Evolutionary conservation across 2,329 filamentous ascomycete genomes (phyloP).

Genomic region (Dendrostoma leiphaemia): DNA sequence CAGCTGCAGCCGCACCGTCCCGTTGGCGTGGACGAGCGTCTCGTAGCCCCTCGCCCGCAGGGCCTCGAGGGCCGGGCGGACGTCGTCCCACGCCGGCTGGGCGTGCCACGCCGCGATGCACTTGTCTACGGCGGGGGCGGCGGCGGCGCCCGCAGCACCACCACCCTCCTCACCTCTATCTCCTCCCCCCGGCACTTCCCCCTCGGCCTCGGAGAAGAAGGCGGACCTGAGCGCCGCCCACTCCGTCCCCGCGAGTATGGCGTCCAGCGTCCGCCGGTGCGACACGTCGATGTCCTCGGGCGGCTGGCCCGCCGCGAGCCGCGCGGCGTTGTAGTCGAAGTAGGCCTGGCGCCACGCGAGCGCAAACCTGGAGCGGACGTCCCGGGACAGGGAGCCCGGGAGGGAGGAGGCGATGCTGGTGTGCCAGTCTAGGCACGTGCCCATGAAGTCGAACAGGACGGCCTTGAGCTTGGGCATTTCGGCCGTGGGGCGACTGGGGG

Average conservation of each 20-base stretch:
- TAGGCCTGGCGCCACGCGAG: constrained; percentile 49
- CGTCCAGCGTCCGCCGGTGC: constrained; percentile 38
- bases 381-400: constrained; percentile 30
- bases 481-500: too few species aligned
- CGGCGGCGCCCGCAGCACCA: neutral
- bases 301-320: constrained; percentile 31
- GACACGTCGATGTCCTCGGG: constrained; percentile 53
- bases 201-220: constrained; percentile 21
- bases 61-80: constrained; percentile 36
- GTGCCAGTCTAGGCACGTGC: constrained; percentile 57
- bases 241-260: constrained; percentile 27
- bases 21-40: constrained; percentile 52
- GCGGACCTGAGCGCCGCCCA: constrained; percentile 20
- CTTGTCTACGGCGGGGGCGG: constrained; percentile 8
- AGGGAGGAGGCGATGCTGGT: constrained; percentile 33
- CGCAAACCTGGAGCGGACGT: constrained; percentile 38
- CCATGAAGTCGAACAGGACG: constrained; percentile 58
- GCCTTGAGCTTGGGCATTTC: constrained; percentile 34
- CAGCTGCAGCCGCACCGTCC: constrained; percentile 52
- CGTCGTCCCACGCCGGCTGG: constrained; percentile 51
- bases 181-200: too few species aligned
- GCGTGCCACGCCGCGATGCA: constrained; percentile 44
- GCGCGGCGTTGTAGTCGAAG: constrained; percentile 43
- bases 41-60: constrained; percentile 37
- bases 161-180: neutral